Evolutionary conservation across 768 basidiomycete genomes (phyloP).

Genomic region (Russula foetens): DNA sequence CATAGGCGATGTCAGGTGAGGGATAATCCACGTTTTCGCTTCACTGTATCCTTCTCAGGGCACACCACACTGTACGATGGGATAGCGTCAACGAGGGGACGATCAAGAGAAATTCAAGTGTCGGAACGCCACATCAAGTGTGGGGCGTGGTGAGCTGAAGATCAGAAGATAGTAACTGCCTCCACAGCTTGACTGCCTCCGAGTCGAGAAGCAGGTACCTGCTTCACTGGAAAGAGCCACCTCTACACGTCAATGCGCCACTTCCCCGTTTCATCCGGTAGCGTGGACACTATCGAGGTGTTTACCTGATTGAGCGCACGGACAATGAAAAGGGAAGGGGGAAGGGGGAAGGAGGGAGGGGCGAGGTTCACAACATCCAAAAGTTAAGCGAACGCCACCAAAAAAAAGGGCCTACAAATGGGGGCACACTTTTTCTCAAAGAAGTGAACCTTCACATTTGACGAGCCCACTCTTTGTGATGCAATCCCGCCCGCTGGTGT

Average conservation of each 20-base stretch:
- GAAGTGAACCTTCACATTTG: conserved; percentile 46
- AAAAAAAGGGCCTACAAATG: neutral
- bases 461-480: conserved; percentile 27
- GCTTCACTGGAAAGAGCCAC: conserved; percentile 78
- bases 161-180: conserved; percentile 58
- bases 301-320: conserved; percentile 33
- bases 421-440: conserved; percentile 56
- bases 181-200: neutral
- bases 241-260: conserved; percentile 73
- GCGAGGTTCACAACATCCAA: neutral
- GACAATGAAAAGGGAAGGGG: neutral
- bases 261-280: conserved; percentile 30
- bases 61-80: conserved; percentile 15
- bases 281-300: conserved; percentile 39
- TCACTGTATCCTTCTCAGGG: neutral
- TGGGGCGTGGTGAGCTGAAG: conserved; percentile 68
- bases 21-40: conserved; percentile 20
- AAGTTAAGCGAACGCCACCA: neutral
- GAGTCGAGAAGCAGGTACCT: conserved; percentile 20
- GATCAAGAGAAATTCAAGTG: conserved; percentile 61
- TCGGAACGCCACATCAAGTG: conserved; percentile 52
- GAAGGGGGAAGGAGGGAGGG: neutral
- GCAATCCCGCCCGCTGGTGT: conserved; percentile 18
- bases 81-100: conserved; percentile 42
- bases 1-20: conserved; percentile 49